phyloP scores from a whole-genome alignment of 2,329 filamentous ascomycete species.

The Colletotrichum sp. region DNA sequence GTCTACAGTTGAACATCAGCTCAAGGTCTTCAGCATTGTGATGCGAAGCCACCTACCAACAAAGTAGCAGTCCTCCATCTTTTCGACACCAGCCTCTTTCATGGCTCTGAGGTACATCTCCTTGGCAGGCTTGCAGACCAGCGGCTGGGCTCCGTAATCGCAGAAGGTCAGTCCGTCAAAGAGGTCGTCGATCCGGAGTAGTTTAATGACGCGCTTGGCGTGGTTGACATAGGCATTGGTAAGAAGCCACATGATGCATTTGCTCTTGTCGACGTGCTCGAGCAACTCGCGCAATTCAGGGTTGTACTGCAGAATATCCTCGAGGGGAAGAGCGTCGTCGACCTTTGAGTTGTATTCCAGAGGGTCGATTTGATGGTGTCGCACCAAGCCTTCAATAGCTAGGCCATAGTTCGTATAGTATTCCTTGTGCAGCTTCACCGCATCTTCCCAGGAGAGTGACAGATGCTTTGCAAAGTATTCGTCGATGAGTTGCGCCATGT shows the following conservation, averaged over 20 bases:
- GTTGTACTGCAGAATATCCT: conserved; percentile 81
- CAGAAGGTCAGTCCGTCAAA: conserved; percentile 97
- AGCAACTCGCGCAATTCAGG: conserved; percentile 76
- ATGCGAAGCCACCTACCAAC: conserved; percentile 70
- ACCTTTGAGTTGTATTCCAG: conserved; percentile 94
- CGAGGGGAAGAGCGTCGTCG: conserved; percentile 90
- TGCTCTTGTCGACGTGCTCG: conserved; percentile 79
- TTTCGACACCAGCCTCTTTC: conserved; percentile 75
- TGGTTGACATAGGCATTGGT: conserved; percentile 97
- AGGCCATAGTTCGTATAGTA: conserved; percentile 97
- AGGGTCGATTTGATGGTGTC: conserved; percentile 93
- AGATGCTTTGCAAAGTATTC: conserved; percentile 71
- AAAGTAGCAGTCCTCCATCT: conserved; percentile 81
- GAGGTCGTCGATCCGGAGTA: conserved; percentile 82
- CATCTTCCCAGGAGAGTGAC: conserved; percentile 74
- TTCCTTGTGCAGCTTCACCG: conserved; percentile 82
- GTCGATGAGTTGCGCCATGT: conserved; percentile 85
- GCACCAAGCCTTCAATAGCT: conserved; percentile 93
- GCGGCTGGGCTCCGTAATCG: conserved; percentile 75
- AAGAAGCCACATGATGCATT: conserved; percentile 90
- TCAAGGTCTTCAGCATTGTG: not conserved
- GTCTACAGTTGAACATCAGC: conserved; percentile 55
- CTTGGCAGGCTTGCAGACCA: conserved; percentile 86
- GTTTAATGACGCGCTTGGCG: conserved; percentile 77
- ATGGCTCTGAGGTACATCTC: conserved; percentile 91